Conservation (phyloP, 2,329 filamentous ascomycete genomes). For the Alternaria conjuncta region DNA sequence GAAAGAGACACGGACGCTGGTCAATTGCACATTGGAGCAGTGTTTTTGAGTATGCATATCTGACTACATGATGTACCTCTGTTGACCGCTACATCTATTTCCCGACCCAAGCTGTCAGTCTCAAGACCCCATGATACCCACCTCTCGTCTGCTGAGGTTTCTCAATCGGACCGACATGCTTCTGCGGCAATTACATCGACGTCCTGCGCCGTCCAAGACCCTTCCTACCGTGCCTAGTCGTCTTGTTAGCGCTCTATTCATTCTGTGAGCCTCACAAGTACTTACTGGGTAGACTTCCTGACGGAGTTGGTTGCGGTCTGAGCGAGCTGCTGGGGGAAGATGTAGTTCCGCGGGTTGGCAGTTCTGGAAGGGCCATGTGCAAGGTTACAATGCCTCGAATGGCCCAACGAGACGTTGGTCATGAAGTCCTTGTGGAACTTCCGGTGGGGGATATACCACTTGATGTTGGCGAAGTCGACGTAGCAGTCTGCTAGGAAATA, state of each 20-base stretch:
- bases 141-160: background rate
- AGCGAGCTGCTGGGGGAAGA: background rate
- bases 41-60: background rate
- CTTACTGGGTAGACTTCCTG: background rate
- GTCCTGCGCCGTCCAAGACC: background rate
- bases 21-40: background rate
- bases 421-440: background rate
- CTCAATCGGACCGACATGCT: background rate
- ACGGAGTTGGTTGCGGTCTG: background rate
- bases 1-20: background rate
- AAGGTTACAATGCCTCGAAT: background rate
- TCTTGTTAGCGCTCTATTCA: background rate
- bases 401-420: background rate
- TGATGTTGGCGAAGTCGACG: background rate
- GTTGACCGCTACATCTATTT: background rate
- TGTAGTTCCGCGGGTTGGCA: background rate
- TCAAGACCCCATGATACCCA: background rate
- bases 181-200: background rate
- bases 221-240: background rate
- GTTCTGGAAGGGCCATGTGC: background rate
- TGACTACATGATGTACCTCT: background rate
- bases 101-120: background rate
- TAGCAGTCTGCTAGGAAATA: background rate
- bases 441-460: background rate
- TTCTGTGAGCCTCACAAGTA: background rate